These are phyloP conservation scores for Diaporthe nobilis DNA, from an alignment of 2,329 filamentous ascomycete species.

Conservation along the genomic window DNA sequence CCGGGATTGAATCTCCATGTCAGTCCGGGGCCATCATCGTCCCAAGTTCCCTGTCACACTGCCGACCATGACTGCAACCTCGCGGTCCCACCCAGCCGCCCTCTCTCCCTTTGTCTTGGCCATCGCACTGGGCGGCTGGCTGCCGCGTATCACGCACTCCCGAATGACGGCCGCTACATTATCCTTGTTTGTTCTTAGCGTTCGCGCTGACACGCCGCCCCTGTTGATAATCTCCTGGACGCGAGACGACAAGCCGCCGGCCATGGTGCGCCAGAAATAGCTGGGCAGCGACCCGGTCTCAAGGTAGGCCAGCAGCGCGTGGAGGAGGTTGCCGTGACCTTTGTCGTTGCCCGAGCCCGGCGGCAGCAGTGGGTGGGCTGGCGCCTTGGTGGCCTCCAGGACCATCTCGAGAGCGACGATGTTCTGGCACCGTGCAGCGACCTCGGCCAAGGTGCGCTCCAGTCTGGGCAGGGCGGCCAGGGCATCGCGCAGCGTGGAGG, in stretches of 20 bases:
- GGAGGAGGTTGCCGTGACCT: constrained; percentile 69
- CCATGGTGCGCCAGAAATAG: constrained; percentile 94
- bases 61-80: constrained; percentile 94
- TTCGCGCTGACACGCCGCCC: constrained; percentile 87
- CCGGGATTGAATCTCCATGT: not conserved
- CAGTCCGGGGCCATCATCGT: constrained; percentile 49
- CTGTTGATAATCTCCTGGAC: constrained; percentile 88
- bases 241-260: constrained; percentile 79
- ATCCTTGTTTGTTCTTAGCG: constrained; percentile 81
- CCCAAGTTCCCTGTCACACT: constrained; percentile 77
- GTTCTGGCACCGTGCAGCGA: constrained; percentile 89
- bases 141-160: constrained; percentile 86
- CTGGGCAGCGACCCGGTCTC: constrained; percentile 90
- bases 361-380: constrained; percentile 76
- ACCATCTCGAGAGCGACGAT: constrained; percentile 89
- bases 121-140: constrained; percentile 73
- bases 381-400: constrained; percentile 77
- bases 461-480: constrained; percentile 85
- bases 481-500: constrained; percentile 80
- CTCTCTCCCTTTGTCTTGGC: constrained; percentile 60
- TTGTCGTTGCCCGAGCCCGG: constrained; percentile 49
- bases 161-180: constrained; percentile 82
- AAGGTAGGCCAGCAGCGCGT: constrained; percentile 80
- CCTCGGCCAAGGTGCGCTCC: constrained; percentile 85
- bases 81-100: constrained; percentile 81